Evolutionary conservation across 2,329 filamentous ascomycete genomes (phyloP).

Genomic region (Lojkania enalia): DNA sequence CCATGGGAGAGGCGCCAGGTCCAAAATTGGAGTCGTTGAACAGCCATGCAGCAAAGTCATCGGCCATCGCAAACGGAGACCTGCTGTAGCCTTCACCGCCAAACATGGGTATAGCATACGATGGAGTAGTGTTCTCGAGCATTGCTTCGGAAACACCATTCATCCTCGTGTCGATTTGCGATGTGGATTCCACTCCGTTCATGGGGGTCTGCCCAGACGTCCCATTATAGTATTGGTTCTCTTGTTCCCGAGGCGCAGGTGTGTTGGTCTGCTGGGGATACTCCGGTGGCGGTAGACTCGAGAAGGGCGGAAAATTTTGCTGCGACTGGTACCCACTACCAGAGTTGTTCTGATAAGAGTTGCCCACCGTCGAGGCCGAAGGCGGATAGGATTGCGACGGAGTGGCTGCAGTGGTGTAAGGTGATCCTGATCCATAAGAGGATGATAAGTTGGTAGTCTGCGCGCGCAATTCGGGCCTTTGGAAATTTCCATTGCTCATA

Average conservation of each 20-base stretch:
- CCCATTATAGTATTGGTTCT: slow-evolving; percentile 43
- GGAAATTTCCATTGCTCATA: slow-evolving; percentile 38
- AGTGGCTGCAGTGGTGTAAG: slow-evolving; percentile 42
- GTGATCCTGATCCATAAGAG: slow-evolving; percentile 40
- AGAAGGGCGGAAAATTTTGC: slow-evolving; percentile 65
- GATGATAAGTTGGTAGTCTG: slow-evolving; percentile 41
- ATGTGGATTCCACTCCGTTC: slow-evolving; percentile 44
- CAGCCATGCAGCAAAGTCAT: slow-evolving; percentile 83
- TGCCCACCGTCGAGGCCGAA: slow-evolving; percentile 46
- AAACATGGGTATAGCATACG: slow-evolving; percentile 81
- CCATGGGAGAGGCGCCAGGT: slow-evolving; percentile 45
- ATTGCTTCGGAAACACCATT: slow-evolving; percentile 44
- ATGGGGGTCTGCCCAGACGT: slow-evolving; percentile 40
- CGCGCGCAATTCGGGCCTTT: slow-evolving; percentile 39
- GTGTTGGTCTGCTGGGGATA: slow-evolving; percentile 44
- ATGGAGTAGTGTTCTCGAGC: slow-evolving; percentile 51
- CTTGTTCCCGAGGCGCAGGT: slow-evolving; percentile 41
- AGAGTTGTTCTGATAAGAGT: slow-evolving; percentile 39
- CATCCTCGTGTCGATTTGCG: slow-evolving; percentile 37
- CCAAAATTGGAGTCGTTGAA: slow-evolving; percentile 69
- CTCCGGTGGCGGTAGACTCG: slow-evolving; percentile 62
- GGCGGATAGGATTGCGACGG: slow-evolving; percentile 54
- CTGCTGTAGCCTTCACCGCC: slow-evolving; percentile 81
- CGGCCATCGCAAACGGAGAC: slow-evolving; percentile 83
- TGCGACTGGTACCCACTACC: slow-evolving; percentile 58